A percentile compares a stretch with the other conserved stretches of the same genome.
Evolutionary conservation across 2,329 filamentous ascomycete species (phyloP).

Genomic region (Nectriaceae sp.): DNA sequence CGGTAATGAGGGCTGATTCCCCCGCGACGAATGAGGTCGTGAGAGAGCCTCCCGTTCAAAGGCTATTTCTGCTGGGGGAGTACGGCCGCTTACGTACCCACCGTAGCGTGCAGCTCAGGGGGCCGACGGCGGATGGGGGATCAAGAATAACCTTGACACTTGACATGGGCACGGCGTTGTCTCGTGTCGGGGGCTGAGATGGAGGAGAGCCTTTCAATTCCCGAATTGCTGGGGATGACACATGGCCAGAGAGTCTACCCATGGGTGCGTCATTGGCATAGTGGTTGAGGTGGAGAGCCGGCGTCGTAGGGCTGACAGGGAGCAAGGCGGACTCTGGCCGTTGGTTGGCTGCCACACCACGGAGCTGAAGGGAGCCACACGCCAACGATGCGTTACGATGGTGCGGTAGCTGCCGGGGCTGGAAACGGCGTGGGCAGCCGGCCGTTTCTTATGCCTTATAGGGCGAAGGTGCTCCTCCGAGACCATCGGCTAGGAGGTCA

Average conservation of each 20-base stretch:
- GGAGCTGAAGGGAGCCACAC: slow-evolving; percentile 13
- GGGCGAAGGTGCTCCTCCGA: background rate
- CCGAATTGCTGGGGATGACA: background rate
- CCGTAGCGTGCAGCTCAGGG: slow-evolving; percentile 16
- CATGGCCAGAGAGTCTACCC: background rate
- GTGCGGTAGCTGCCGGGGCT: slow-evolving; percentile 2
- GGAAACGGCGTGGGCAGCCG: slow-evolving; percentile 2
- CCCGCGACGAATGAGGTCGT: slow-evolving; percentile 21
- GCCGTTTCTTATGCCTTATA: slow-evolving; percentile 6
- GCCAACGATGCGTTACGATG: background rate
- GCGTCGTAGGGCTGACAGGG: slow-evolving; percentile 32
- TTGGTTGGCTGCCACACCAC: slow-evolving; percentile 12
- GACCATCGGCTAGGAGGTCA: background rate
- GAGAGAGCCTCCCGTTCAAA: slow-evolving; percentile 10
- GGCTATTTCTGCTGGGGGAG: slow-evolving; percentile 13
- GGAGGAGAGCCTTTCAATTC: background rate
- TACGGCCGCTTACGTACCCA: slow-evolving; percentile 26
- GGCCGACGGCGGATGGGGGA: slow-evolving; percentile 10
- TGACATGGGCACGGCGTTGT: slow-evolving; percentile 9
- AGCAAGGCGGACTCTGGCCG: background rate
- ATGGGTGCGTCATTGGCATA: slow-evolving; percentile 16
- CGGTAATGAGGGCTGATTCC: slow-evolving; percentile 21
- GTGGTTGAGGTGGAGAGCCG: slow-evolving; percentile 19
- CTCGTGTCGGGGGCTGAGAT: slow-evolving; percentile 9
- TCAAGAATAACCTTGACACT: slow-evolving; percentile 14